A percentile compares a stretch with the other conserved stretches of the same genome.
phyloP scores from a whole-genome alignment of 352 stramenopile species.

The Phytophthora sansomeana region DNA sequence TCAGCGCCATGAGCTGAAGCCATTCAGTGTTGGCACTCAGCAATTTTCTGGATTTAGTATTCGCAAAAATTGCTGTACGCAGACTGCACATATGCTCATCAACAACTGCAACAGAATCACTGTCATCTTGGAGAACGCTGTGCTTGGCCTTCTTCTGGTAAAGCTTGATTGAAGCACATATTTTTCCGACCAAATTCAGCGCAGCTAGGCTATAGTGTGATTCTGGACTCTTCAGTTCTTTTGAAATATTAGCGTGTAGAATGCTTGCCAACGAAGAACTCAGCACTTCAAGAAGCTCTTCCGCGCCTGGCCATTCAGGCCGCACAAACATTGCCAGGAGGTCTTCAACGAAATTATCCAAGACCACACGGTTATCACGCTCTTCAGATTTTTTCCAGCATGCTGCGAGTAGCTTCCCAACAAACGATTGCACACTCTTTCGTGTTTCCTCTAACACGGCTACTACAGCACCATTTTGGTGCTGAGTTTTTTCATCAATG shows the following conservation, averaged over 20 bases:
- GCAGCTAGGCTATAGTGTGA: constrained; percentile 71
- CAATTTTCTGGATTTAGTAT: constrained; percentile 15
- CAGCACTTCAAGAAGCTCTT: constrained; percentile 78
- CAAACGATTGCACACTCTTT: constrained; percentile 53
- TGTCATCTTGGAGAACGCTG: constrained; percentile 56
- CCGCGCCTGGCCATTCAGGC: constrained; percentile 81
- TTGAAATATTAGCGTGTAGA: constrained; percentile 58
- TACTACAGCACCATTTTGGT: constrained; percentile 16
- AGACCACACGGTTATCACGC: constrained; percentile 69
- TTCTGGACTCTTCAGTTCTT: constrained; percentile 73
- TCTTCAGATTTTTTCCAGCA: constrained; percentile 89
- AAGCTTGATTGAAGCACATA: constrained; percentile 77
- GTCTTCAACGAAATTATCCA: constrained; percentile 89
- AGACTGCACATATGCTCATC: constrained; percentile 63
- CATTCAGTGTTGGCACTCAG: neutral
- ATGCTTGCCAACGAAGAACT: constrained; percentile 74
- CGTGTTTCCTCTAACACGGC: constrained; percentile 42
- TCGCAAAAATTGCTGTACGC: constrained; percentile 20
- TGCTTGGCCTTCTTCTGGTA: constrained; percentile 50
- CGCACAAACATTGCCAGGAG: constrained; percentile 80
- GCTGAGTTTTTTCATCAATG: constrained; percentile 21
- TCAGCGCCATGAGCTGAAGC: constrained; percentile 48
- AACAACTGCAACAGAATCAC: constrained; percentile 43
- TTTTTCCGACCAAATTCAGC: constrained; percentile 78
- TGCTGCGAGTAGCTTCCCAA: constrained; percentile 62